Evolutionary conservation across 805 yeast genomes (phyloP), one percentile per base, ranked within the genome.

Genomic region (Candida morakotiae): DNA sequence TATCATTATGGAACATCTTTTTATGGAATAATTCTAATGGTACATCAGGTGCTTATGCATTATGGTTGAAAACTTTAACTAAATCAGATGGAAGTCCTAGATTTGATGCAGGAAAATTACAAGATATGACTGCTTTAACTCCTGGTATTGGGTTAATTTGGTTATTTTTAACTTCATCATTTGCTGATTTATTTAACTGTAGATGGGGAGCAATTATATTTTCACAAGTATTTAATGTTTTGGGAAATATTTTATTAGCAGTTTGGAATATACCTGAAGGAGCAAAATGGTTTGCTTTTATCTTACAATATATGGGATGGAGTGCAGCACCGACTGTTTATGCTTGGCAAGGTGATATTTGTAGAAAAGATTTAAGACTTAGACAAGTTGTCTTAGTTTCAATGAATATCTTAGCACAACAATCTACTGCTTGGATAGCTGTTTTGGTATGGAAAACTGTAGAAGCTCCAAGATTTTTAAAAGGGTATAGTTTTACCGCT

Each of bases 221-320:
- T 15, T 71, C 84, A 0, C 81, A 74, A 35, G 60, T 69, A 1
- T 69, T 79, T 66, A 77, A 76, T 46, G 58, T 75, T 20, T 48
- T 71, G 7, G 80, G 83, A 9, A 76, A 78, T 49, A 64, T 65
- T 0, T 61, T 79, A 17, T 57, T 79, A 45, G 79, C 80, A 5
- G 70, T 69, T 30, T 79, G 85, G 85, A 56, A 77, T 43, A 75
- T 79, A 20, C 67, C 78, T 0, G 63, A 64, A 28, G 41, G 63
- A n/a, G 77, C 83, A 10, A 77, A 79, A 55, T 78, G 84, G 83
- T 77, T 70, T 61, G 85, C 78, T 0, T 79, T 74, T 53, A 64
- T 77, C 48, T 64, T 73, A 34, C 77, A 75, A 15, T 79, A 78
- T 50, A 75, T 77, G 55, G 74, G 79, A 9, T 79, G 81, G 70